Conservation (phyloP, 352 stramenopile genomes). For the Phytophthora multivora region DNA sequence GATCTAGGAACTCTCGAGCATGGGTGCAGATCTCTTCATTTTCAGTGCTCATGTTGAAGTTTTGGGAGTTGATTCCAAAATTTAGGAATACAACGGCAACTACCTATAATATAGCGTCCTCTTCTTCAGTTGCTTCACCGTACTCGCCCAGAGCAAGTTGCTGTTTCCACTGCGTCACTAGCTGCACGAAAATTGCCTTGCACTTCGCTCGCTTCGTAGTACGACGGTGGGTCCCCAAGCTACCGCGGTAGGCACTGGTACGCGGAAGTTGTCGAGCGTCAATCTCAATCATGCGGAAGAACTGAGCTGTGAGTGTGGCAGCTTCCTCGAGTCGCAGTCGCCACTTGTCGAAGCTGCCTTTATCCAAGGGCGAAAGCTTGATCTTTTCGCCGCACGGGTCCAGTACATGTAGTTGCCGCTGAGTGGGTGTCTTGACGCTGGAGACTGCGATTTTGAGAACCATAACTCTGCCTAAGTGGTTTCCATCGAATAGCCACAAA, state of each 20-base stretch:
- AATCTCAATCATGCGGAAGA: constrained; percentile 2
- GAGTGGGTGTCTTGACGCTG: not conserved
- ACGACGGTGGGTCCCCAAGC: not conserved
- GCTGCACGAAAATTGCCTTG: not conserved
- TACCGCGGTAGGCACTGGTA: not conserved
- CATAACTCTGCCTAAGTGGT: not conserved
- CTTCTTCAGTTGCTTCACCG: not conserved
- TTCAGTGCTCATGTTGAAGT: too few relatives aligned
- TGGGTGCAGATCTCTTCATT: too few relatives aligned
- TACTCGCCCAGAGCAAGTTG: not conserved
- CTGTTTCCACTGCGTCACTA: not conserved
- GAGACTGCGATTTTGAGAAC: not conserved
- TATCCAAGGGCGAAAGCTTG: not conserved
- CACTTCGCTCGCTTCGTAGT: not conserved
- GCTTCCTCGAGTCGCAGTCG: not conserved
- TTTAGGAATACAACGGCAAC: too few relatives aligned
- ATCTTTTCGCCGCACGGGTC: not conserved
- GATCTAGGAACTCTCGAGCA: not conserved
- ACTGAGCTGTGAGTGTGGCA: not conserved
- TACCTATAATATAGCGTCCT: not conserved
- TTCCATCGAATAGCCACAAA: not conserved
- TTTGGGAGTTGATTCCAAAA: too few relatives aligned
- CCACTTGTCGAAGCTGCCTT: not conserved
- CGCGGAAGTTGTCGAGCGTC: not conserved
- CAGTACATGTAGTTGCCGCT: not conserved